phyloP scores from a whole-genome alignment of 225 moss, liverwort and hornwort genomes.

The Climacium dendroides region DNA sequence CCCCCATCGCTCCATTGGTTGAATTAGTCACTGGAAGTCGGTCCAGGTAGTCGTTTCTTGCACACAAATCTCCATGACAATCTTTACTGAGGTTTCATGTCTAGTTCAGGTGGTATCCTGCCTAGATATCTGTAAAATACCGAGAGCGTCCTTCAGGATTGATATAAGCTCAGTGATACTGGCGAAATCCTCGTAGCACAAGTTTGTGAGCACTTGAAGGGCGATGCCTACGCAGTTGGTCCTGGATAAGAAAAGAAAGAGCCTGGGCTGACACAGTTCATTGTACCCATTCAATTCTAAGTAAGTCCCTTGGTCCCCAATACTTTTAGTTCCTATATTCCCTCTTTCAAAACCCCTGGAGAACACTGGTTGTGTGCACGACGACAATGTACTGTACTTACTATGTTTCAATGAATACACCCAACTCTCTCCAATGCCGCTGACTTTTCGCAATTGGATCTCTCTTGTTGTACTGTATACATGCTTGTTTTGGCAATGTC shows the following conservation, averaged over 20 bases:
- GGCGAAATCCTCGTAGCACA: not conserved
- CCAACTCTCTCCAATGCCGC: not conserved
- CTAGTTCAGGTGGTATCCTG: not conserved
- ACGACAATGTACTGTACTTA: too few species aligned
- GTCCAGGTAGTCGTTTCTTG: not conserved
- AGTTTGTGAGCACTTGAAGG: not conserved
- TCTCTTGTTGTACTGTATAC: not conserved
- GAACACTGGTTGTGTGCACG: not conserved
- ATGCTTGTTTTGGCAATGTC: not conserved
- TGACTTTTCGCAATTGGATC: not conserved
- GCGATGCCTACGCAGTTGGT: not conserved
- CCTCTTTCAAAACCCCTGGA: not conserved
- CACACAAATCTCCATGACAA: not conserved
- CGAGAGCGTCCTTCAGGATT: not conserved
- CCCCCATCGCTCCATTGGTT: slow-evolving; percentile 37
- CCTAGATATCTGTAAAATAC: slow-evolving; percentile 2
- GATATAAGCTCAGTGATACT: not conserved
- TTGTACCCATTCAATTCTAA: not conserved
- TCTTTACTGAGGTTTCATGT: not conserved
- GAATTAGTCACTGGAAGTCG: slow-evolving; percentile 66
- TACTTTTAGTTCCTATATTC: not conserved
- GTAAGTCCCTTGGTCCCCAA: not conserved
- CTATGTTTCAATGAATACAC: not conserved
- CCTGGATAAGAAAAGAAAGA: not conserved
- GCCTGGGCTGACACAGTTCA: not conserved